phyloP scores from a whole-genome alignment of 805 yeast species.

The Yueomyces sinensis region DNA sequence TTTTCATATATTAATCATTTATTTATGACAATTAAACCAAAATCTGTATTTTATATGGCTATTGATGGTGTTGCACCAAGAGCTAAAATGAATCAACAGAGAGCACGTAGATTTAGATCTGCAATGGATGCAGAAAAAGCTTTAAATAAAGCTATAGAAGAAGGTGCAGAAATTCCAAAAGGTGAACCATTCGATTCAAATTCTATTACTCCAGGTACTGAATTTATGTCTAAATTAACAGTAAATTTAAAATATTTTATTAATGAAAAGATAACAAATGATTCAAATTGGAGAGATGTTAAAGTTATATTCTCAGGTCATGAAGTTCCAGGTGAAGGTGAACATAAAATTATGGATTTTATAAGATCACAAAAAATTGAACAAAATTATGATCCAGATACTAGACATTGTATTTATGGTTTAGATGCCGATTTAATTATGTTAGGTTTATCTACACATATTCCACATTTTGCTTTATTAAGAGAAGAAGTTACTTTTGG shows the following conservation, averaged over 20 bases:
- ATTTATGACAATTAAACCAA: conserved; percentile 76
- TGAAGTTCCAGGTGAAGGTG: conserved; percentile 98
- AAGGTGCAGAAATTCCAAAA: conserved; percentile 60
- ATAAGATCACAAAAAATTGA: conserved; percentile 72
- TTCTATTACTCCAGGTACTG: conserved; percentile 94
- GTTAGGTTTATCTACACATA: conserved; percentile 84
- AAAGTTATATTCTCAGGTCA: conserved; percentile 78
- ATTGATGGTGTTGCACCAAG: conserved; percentile 98
- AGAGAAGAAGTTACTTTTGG: conserved; percentile 96
- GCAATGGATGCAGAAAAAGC: conserved; percentile 86
- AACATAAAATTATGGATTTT: conserved; percentile 91
- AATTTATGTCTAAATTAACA: conserved; percentile 84
- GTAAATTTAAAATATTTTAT: conserved; percentile 73
- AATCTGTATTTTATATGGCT: conserved; percentile 84
- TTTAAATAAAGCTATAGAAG: conserved; percentile 54
- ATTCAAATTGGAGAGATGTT: conserved; percentile 71
- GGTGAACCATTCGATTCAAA: conserved; percentile 80
- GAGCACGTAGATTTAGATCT: conserved; percentile 89
- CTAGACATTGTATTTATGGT: conserved; percentile 90
- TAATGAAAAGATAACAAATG: conserved; percentile 76
- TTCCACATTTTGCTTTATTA: conserved; percentile 86
- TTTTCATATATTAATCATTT: conserved; percentile 91
- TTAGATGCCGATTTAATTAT: conserved; percentile 92
- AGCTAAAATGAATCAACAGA: conserved; percentile 96
- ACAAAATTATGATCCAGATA: conserved; percentile 58